Evolutionary conservation across 108 stramenopile genomes (phyloP).

Genomic region (Nitzschia sp.): DNA sequence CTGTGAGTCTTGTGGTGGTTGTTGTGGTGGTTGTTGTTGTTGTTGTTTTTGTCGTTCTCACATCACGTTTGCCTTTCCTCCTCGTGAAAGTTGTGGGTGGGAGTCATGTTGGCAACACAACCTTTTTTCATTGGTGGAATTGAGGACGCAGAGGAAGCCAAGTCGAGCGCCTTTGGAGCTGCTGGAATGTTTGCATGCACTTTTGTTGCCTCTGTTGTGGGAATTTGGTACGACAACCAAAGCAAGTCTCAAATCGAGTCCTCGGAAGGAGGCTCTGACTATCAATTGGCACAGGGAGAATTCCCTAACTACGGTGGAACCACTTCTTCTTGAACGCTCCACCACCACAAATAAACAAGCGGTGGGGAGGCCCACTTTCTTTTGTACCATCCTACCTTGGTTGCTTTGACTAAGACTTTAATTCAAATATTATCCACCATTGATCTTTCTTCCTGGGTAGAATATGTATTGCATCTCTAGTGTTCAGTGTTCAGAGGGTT

Average conservation of each 20-base stretch:
- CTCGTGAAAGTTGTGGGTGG: slow-evolving; percentile 50
- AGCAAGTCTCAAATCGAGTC: slow-evolving; percentile 17
- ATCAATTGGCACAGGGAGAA: slow-evolving; percentile 44
- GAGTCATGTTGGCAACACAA: slow-evolving; percentile 65
- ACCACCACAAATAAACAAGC: too few relatives aligned
- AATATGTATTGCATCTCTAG: too few relatives aligned
- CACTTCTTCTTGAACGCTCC: slow-evolving; percentile 8
- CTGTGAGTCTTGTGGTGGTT: slow-evolving; percentile 56
- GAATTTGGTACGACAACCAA: slow-evolving; percentile 55
- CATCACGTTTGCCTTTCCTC: background rate
- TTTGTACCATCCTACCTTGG: too few relatives aligned
- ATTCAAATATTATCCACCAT: too few relatives aligned
- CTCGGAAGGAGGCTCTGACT: slow-evolving; percentile 34
- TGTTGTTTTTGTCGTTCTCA: background rate
- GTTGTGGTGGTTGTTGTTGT: background rate
- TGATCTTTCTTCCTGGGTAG: too few relatives aligned
- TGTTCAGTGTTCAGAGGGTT: too few relatives aligned
- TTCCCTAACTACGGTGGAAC: slow-evolving; percentile 52
- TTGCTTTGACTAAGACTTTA: too few relatives aligned
- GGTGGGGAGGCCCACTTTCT: too few relatives aligned
- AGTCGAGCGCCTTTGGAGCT: slow-evolving; percentile 76
- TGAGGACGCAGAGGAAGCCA: slow-evolving; percentile 63
- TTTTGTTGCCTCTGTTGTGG: slow-evolving; percentile 50
- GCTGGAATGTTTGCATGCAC: slow-evolving; percentile 73
- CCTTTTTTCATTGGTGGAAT: slow-evolving; percentile 82